Evolutionary conservation across 805 yeast genomes (phyloP).

Genomic region (Ogataea salicorniae): DNA sequence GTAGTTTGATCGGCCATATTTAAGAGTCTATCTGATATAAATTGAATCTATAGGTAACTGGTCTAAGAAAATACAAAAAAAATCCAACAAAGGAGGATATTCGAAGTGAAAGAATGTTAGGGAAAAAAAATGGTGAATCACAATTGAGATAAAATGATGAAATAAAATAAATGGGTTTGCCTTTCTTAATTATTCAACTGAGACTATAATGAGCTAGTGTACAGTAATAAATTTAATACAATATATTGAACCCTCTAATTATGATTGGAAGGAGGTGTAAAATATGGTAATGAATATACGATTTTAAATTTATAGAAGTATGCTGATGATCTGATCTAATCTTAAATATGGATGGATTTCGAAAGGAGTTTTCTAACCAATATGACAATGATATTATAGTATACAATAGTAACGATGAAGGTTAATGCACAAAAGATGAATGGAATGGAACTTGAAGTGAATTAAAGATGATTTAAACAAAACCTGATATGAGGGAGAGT

Average conservation of each 20-base stretch:
- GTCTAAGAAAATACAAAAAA: too few species aligned
- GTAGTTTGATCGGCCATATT: slow-evolving; percentile 33
- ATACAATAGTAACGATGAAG: not conserved
- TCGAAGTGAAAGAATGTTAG: slow-evolving; percentile 2
- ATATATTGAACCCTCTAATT: not conserved
- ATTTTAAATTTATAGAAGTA: not conserved
- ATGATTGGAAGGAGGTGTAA: not conserved
- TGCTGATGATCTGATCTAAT: not conserved
- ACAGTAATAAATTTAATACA: not conserved
- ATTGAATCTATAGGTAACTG: too few species aligned
- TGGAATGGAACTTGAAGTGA: too few species aligned
- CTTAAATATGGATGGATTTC: not conserved
- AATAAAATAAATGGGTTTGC: too few species aligned
- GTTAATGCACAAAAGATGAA: not conserved
- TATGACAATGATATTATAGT: too few species aligned
- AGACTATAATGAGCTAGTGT: slow-evolving; percentile 1
- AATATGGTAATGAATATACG: not conserved
- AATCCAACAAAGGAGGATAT: too few species aligned
- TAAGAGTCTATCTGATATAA: not conserved
- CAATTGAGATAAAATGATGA: not conserved
- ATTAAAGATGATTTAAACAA: too few species aligned
- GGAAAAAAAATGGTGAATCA: not conserved
- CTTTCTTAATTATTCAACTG: not conserved
- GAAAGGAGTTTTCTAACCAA: too few species aligned
- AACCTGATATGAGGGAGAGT: too few species aligned